Evolutionary conservation across 257 asterid species (phyloP).

Genomic region (Haberlea rhodopensis): DNA sequence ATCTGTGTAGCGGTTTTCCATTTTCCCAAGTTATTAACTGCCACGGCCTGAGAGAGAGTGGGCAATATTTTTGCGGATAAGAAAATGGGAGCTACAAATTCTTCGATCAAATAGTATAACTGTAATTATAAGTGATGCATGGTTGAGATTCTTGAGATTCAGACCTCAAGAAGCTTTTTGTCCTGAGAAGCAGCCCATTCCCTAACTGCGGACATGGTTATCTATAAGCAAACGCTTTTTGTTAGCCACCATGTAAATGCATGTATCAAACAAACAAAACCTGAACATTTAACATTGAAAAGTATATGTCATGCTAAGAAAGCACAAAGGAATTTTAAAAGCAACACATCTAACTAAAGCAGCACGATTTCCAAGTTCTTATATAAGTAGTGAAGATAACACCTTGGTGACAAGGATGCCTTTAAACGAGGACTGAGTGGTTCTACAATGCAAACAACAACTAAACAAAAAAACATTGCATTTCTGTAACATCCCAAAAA

Average conservation of each 20-base stretch:
- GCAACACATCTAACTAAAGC: background rate
- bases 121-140: constrained; percentile 16
- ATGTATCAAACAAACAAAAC: constrained; percentile 14
- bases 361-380: background rate
- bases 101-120: background rate
- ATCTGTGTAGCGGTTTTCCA: constrained; percentile 99
- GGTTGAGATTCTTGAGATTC: constrained; percentile 11
- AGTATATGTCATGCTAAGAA: background rate
- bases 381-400: constrained; percentile 6
- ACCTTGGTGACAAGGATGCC: background rate
- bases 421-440: background rate
- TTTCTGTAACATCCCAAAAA: background rate
- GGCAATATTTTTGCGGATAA: constrained; percentile 4
- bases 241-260: constrained; percentile 15
- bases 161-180: constrained; percentile 80
- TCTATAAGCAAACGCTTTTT: constrained; percentile 40
- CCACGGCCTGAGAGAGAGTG: constrained; percentile 64
- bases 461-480: background rate
- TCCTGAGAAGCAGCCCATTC: constrained; percentile 99
- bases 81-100: constrained; percentile 14
- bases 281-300: background rate
- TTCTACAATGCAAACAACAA: background rate
- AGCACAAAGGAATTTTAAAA: background rate
- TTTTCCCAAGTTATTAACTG: constrained; percentile 92
- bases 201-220: constrained; percentile 97